Conservation (phyloP, 192 early-diverging fungal species). For the Borealophlyctis nickersoniae region DNA sequence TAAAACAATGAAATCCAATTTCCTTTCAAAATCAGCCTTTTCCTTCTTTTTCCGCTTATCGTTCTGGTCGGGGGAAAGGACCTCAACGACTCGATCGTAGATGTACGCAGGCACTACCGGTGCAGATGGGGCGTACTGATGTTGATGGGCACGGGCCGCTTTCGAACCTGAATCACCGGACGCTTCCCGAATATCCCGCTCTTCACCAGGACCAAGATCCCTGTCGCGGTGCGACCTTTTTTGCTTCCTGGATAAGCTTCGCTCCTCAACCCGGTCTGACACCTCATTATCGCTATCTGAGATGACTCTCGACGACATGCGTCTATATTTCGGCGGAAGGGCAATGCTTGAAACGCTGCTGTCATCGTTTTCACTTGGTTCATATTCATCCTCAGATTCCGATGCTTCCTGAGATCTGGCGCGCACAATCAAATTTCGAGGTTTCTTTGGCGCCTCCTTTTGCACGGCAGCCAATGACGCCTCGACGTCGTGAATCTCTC, state of each 20-base stretch:
- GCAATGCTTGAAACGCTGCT: too few relatives aligned
- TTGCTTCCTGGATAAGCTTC: too few relatives aligned
- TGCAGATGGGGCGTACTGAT: slow-evolving; percentile 56
- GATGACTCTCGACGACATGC: too few relatives aligned
- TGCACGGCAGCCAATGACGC: slow-evolving; percentile 26
- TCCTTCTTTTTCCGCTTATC: slow-evolving; percentile 18
- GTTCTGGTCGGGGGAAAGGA: slow-evolving; percentile 8
- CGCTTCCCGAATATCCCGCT: too few relatives aligned
- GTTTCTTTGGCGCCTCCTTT: slow-evolving; percentile 7
- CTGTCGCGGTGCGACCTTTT: too few relatives aligned
- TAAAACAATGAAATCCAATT: slow-evolving; percentile 55
- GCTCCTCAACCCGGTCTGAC: too few relatives aligned
- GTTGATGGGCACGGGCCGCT: slow-evolving; percentile 46
- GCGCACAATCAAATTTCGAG: too few relatives aligned
- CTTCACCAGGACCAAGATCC: too few relatives aligned
- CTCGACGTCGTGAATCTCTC: slow-evolving; percentile 40
- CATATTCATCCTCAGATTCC: slow-evolving; percentile 2
- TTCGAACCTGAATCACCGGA: too few relatives aligned
- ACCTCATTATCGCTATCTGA: too few relatives aligned
- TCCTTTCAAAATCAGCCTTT: slow-evolving; percentile 37
- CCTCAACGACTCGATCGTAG: slow-evolving; percentile 44
- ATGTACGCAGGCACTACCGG: slow-evolving; percentile 67
- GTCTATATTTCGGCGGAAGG: too few relatives aligned
- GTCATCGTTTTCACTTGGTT: too few relatives aligned
- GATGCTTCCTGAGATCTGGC: neutral